These are phyloP conservation scores for Podospora pseudocomata DNA, from an alignment of 495 filamentous ascomycete species.

Conservation along the genomic window DNA sequence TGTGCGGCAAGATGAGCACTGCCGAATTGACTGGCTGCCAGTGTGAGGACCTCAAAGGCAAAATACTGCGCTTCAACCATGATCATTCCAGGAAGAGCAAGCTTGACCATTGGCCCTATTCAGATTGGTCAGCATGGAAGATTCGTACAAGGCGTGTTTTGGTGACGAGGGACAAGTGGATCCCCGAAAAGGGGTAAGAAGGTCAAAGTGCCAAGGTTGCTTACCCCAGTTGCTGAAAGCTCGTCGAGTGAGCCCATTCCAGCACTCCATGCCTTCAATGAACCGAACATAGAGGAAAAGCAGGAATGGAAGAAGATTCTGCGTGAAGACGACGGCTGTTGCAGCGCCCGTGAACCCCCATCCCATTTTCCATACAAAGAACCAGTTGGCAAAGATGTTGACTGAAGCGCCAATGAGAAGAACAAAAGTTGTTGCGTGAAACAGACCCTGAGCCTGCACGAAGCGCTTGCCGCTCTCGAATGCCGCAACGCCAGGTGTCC, in stretches of 20 bases:
- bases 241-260: slow-evolving; percentile 70
- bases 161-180: not conserved
- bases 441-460: slow-evolving; percentile 68
- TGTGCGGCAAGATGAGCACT: slow-evolving; percentile 59
- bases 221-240: slow-evolving; percentile 75
- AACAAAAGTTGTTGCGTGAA: slow-evolving; percentile 63
- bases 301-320: slow-evolving; percentile 71
- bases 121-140: not conserved
- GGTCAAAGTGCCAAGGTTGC: slow-evolving; percentile 7
- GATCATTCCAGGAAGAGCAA: slow-evolving; percentile 74
- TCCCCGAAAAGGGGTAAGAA: not conserved
- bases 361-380: slow-evolving; percentile 66
- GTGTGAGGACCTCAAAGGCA: slow-evolving; percentile 67
- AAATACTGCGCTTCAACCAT: slow-evolving; percentile 85
- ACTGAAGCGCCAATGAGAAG: slow-evolving; percentile 63
- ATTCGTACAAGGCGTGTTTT: not conserved
- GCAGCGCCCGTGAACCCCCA: slow-evolving; percentile 85
- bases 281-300: slow-evolving; percentile 75
- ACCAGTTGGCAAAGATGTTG: slow-evolving; percentile 64
- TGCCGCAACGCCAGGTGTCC: slow-evolving; percentile 63
- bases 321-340: slow-evolving; percentile 75
- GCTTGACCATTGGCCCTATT: slow-evolving; percentile 64
- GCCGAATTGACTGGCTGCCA: slow-evolving; percentile 63
- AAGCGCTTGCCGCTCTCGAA: slow-evolving; percentile 72
- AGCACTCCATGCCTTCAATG: slow-evolving; percentile 73